Conservation (phyloP, 306 rosid species). For the Gastrolobium bilobum region DNA sequence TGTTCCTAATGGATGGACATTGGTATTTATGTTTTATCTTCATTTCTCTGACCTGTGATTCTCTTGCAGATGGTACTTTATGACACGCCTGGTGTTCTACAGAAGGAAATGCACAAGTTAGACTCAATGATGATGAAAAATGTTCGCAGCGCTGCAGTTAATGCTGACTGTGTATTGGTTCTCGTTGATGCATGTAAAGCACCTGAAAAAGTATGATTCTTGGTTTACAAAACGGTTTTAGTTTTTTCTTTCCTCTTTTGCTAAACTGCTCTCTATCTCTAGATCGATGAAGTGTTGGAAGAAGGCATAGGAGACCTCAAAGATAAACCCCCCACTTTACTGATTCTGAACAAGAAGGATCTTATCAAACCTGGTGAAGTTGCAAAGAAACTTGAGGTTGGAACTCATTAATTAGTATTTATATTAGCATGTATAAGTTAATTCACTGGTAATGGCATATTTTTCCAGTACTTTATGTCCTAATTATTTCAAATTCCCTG, state of each 20-base stretch:
- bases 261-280: slow-evolving; percentile 48
- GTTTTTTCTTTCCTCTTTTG: slow-evolving; percentile 21
- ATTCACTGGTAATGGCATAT: slow-evolving; percentile 27
- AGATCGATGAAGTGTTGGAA: slow-evolving; percentile 94
- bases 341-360: slow-evolving; percentile 94
- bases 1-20: slow-evolving; percentile 6
- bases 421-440: slow-evolving; percentile 40
- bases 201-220: slow-evolving; percentile 86
- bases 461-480: slow-evolving; percentile 33
- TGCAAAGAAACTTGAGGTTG: slow-evolving; percentile 95
- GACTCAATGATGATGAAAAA: slow-evolving; percentile 99
- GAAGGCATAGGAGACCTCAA: slow-evolving; percentile 75
- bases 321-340: slow-evolving; percentile 73
- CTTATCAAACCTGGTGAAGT: slow-evolving; percentile 96
- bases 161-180: slow-evolving; percentile 92
- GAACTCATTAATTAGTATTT: slow-evolving; percentile 52
- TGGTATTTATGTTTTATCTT: slow-evolving; percentile 24
- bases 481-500: slow-evolving; percentile 48
- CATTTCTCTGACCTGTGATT: slow-evolving; percentile 43
- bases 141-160: slow-evolving; percentile 85
- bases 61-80: slow-evolving; percentile 85
- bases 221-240: slow-evolving; percentile 41
- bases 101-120: slow-evolving; percentile 92
- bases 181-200: slow-evolving; percentile 98
- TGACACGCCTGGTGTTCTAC: slow-evolving; percentile 95